These are phyloP conservation scores for Penicillium sp. DNA, from an alignment of 2,329 filamentous ascomycete species.

Conservation along the genomic window DNA sequence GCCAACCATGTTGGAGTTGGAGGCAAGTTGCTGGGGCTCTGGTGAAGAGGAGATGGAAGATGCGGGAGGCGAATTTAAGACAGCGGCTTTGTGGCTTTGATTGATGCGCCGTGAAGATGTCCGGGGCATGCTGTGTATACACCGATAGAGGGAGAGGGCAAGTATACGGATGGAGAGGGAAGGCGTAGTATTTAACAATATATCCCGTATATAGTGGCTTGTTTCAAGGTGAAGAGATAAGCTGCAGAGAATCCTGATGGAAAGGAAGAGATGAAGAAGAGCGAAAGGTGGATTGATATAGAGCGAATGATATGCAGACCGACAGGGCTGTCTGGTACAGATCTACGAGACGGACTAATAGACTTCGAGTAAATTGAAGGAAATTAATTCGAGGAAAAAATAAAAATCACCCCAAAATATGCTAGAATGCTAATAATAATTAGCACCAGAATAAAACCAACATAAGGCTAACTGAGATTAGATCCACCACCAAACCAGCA, in stretches of 20 bases:
- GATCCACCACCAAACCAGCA: slow-evolving; percentile 20
- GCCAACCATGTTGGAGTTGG: slow-evolving; percentile 19
- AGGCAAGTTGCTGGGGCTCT: slow-evolving; percentile 11
- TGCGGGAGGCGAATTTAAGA: slow-evolving; percentile 20
- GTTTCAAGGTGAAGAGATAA: slow-evolving; percentile 5
- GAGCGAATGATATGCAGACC: slow-evolving; percentile 15
- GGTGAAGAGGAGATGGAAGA: slow-evolving; percentile 20
- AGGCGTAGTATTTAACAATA: slow-evolving; percentile 14
- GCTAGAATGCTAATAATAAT: slow-evolving; percentile 2
- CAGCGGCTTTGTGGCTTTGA: slow-evolving; percentile 22
- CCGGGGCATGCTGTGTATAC: slow-evolving; percentile 23
- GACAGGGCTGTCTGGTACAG: slow-evolving; percentile 20
- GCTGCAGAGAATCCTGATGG: slow-evolving; percentile 15
- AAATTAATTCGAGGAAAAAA: slow-evolving; percentile 13
- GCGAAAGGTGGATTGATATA: slow-evolving; percentile 27
- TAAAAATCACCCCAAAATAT: not conserved
- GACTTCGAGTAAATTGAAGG: slow-evolving; percentile 17
- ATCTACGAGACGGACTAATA: slow-evolving; percentile 23
- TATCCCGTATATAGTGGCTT: not conserved
- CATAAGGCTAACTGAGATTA: slow-evolving; percentile 17
- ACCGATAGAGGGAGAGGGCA: not conserved
- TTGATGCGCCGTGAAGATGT: slow-evolving; percentile 23
- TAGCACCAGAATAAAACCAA: slow-evolving; percentile 13
- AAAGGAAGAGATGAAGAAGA: slow-evolving; percentile 19
- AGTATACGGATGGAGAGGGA: not conserved